Evolutionary conservation across 2,329 filamentous ascomycete genomes (phyloP).

Genomic region (Ascochyta clinopodiicola): DNA sequence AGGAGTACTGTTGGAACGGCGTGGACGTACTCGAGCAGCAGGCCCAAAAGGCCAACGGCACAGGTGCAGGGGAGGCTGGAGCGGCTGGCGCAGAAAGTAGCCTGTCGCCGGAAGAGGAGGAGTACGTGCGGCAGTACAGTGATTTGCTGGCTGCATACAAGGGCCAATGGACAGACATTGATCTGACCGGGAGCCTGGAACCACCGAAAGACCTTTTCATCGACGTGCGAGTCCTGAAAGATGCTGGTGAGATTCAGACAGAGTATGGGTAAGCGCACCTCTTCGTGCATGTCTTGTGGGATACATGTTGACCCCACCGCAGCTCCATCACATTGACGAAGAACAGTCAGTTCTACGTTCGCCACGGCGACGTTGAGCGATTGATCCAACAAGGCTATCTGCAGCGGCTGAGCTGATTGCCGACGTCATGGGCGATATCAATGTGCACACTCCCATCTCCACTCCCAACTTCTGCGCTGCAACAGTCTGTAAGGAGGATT

Average conservation of each 20-base stretch:
- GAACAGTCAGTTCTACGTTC: conserved; percentile 97
- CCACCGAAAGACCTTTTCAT: conserved; percentile 96
- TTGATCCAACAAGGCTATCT: conserved; percentile 94
- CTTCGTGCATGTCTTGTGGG: neutral
- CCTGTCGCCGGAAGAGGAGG: conserved; percentile 93
- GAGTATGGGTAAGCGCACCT: conserved; percentile 82
- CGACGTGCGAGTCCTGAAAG: conserved; percentile 92
- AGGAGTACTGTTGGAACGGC: conserved; percentile 92
- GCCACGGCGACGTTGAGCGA: conserved; percentile 93
- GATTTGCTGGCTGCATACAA: conserved; percentile 96
- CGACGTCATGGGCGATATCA: too few species aligned
- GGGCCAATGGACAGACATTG: conserved; percentile 97
- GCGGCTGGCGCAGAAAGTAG: conserved; percentile 68
- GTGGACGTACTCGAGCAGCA: conserved; percentile 77
- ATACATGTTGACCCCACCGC: conserved; percentile 2
- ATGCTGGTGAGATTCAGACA: conserved; percentile 97
- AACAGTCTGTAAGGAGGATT: neutral
- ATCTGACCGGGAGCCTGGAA: conserved; percentile 90
- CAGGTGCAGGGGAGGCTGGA: conserved; percentile 52
- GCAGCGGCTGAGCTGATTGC: conserved; percentile 78
- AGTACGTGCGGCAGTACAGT: conserved; percentile 90
- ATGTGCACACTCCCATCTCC: neutral
- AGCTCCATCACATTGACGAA: conserved; percentile 96
- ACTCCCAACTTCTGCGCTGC: neutral
- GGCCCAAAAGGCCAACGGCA: conserved; percentile 41